A percentile compares a stretch with the other conserved stretches of the same genome.
Conservation (phyloP, 2,329 filamentous ascomycete genomes). For the Hymenoscyphus fraxineus region DNA sequence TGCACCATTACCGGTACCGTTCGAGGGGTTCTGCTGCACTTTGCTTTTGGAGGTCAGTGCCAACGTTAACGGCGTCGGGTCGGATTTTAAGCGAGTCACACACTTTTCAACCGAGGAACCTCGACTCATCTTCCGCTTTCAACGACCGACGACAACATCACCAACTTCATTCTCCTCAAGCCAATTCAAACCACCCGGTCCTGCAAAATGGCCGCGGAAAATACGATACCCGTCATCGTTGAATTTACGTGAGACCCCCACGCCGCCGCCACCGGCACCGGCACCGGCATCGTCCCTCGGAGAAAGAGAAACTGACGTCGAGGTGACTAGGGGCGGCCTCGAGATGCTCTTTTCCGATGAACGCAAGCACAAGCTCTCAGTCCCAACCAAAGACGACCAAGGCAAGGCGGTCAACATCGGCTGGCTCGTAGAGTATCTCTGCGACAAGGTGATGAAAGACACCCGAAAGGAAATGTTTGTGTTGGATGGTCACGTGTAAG, state of each 20-base stretch:
- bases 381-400: slow-evolving; percentile 61
- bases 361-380: slow-evolving; percentile 64
- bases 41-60: background rate
- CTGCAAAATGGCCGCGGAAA: slow-evolving; percentile 23
- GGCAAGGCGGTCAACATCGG: slow-evolving; percentile 65
- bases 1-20: background rate
- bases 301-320: slow-evolving; percentile 5
- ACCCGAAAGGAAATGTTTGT: slow-evolving; percentile 84
- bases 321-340: slow-evolving; percentile 67
- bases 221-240: slow-evolving; percentile 57
- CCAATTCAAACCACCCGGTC: background rate
- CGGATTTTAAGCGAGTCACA: slow-evolving; percentile 15
- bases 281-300: background rate
- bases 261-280: background rate
- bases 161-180: background rate
- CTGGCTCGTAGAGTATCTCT: slow-evolving; percentile 75
- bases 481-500: slow-evolving; percentile 82
- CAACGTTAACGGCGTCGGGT: background rate
- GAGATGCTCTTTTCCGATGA: slow-evolving; percentile 91
- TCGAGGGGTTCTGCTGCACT: no score
- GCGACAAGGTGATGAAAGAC: slow-evolving; percentile 80
- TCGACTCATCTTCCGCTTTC: slow-evolving; percentile 2
- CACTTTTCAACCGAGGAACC: slow-evolving; percentile 11
- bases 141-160: background rate
- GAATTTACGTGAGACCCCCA: slow-evolving; percentile 55